phyloP scores from a whole-genome alignment of 2,329 filamentous ascomycete genomes.

The Cladorrhinum sp. region DNA sequence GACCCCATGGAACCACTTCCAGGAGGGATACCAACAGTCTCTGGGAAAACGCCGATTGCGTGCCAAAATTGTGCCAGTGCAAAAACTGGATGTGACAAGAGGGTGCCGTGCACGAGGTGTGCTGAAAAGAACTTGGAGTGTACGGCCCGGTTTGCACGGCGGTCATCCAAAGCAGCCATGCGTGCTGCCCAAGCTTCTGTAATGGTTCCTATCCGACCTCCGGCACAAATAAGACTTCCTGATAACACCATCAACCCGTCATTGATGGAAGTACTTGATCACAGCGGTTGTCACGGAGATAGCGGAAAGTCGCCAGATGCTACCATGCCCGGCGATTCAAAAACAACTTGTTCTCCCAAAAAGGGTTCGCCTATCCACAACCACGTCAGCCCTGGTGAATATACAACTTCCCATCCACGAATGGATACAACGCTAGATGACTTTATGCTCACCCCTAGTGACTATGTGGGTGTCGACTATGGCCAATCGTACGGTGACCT shows the following conservation, averaged over 20 bases:
- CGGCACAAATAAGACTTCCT: constrained; percentile 26
- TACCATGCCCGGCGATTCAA: constrained; percentile 33
- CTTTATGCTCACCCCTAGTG: constrained; percentile 34
- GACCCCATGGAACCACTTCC: constrained; percentile 45
- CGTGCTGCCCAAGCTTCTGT: constrained; percentile 42
- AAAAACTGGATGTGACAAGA: constrained; percentile 51
- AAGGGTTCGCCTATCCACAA: constrained; percentile 34
- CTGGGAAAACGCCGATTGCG: constrained; percentile 45
- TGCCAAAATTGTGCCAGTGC: constrained; percentile 49
- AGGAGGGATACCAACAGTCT: constrained; percentile 42
- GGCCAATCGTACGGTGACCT: constrained; percentile 44
- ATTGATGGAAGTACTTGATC: constrained; percentile 38
- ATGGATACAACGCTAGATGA: constrained; percentile 40
- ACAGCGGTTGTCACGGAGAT: constrained; percentile 26
- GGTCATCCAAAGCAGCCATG: constrained; percentile 47
- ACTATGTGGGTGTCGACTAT: constrained; percentile 21
- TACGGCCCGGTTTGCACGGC: constrained; percentile 47
- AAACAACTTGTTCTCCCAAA: constrained; percentile 30
- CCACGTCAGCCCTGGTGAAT: constrained; percentile 35
- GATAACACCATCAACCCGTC: constrained; percentile 32
- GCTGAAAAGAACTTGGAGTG: constrained; percentile 47
- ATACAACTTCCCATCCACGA: constrained; percentile 37
- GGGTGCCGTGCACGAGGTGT: constrained; percentile 48
- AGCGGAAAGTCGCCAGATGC: constrained; percentile 32
- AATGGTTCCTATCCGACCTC: constrained; percentile 26